phyloP scores from a whole-genome alignment of 208 protist genomes.

The Acanthamoeba polyphaga region DNA sequence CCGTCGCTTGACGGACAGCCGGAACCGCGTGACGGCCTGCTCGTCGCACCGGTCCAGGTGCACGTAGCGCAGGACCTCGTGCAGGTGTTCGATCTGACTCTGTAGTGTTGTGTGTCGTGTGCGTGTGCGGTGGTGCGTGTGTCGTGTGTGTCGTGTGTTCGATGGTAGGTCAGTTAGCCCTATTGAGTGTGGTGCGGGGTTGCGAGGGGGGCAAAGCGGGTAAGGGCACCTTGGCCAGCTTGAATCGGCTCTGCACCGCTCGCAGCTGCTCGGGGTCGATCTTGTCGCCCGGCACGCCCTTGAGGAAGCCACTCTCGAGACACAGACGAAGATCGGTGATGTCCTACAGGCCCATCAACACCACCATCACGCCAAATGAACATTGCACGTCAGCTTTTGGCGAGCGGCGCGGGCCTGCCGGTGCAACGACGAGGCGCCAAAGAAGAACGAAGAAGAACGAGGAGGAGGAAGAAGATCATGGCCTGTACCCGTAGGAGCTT shows the following conservation, averaged over 20 bases:
- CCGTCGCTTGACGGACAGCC: background rate
- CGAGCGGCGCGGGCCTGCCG: too few species aligned
- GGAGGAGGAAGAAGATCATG: too few species aligned
- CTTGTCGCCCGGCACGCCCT: background rate
- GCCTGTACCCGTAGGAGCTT: background rate
- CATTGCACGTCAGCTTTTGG: too few species aligned
- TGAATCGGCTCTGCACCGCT: background rate
- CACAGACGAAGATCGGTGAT: background rate
- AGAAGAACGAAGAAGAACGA: too few species aligned
- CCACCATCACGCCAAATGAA: too few species aligned
- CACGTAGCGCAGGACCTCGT: background rate
- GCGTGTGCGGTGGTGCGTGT: background rate
- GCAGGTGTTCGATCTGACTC: constrained; percentile 24
- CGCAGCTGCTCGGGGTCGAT: background rate
- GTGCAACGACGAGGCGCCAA: too few species aligned
- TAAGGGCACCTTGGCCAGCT: background rate
- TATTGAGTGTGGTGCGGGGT: too few species aligned
- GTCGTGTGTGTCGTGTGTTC: too few species aligned
- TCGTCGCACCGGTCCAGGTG: background rate
- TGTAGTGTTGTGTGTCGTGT: background rate
- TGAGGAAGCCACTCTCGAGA: background rate
- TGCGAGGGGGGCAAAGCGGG: background rate
- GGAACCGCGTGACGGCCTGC: background rate
- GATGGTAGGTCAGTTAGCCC: too few species aligned
- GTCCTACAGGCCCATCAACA: background rate